Evolutionary conservation across 1,284 basidiomycete species (phyloP), one percentile per base, ranked within the genome.

Genomic region (Jaminaea rosea): DNA sequence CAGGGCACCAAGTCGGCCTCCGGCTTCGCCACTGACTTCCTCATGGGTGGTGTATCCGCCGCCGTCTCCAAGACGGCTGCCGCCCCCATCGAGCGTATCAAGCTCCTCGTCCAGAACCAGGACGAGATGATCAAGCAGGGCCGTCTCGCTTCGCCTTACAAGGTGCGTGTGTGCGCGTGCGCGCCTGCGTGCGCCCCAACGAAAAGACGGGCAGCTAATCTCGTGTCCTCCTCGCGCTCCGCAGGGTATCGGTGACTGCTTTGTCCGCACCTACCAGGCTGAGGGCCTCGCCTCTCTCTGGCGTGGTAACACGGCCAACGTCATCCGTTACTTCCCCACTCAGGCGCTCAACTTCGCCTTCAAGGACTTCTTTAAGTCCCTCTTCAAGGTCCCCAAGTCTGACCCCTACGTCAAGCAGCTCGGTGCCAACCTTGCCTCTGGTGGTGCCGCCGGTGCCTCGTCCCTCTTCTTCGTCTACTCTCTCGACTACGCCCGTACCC

Each of bases 121-220:
- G 72, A 65, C 53, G 72, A 74, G 68, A 73, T 73, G 69, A 72
- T 73, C 67, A 73, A 72, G 67, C 72, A 72, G 65, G 72, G 70
- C 58, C 70, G 72, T 61, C 70, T 74, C 47, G 58, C 72, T 44
- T 42, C 58, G 44, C 71, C 70, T 48, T 74, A 74, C 72, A 74
- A 69, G 70, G 34, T 36, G 34, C n/a, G 9, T 36, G n/a, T 15
- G n/a, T n/a, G n/a, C n/a, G n/a, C n/a, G n/a, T n/a, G n/a, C n/a
- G n/a, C n/a, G n/a, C n/a, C n/a, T n/a, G n/a, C n/a, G n/a, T n/a
- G n/a, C n/a, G n/a, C n/a, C n/a, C n/a, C n/a, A n/a, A n/a, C n/a
- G n/a, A n/a, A n/a, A n/a, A n/a, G n/a, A n/a, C n/a, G n/a, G n/a
- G n/a, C n/a, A n/a, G n/a, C n/a, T n/a, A n/a, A n/a, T n/a, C 34